Conservation (phyloP, 768 basidiomycete genomes). For the Pleurotus tuber-regium region DNA sequence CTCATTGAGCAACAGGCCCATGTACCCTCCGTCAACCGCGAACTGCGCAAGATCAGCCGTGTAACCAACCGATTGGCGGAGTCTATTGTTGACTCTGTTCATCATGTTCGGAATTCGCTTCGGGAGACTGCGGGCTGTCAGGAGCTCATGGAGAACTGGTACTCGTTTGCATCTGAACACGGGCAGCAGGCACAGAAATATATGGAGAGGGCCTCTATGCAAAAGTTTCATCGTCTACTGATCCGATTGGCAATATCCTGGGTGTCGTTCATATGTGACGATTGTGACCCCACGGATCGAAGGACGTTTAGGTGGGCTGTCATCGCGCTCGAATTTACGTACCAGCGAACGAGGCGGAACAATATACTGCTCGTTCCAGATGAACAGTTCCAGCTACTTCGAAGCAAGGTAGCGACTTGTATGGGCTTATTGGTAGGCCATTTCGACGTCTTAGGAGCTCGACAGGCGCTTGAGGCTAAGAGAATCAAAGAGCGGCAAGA, state of each 20-base stretch:
- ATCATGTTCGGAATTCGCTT: conserved; percentile 75
- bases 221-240: conserved; percentile 79
- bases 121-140: conserved; percentile 56
- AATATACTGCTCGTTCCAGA: conserved; percentile 81
- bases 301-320: conserved; percentile 99
- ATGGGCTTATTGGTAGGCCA: conserved; percentile 97
- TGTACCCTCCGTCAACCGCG: conserved; percentile 83
- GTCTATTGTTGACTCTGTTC: conserved; percentile 89
- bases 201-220: conserved; percentile 71
- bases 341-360: conserved; percentile 82
- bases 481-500: conserved; percentile 87
- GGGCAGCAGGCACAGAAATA: conserved; percentile 86
- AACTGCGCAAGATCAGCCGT: conserved; percentile 87
- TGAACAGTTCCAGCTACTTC: conserved; percentile 86
- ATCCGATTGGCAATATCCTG: conserved; percentile 93
- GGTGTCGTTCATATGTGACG: conserved; percentile 98
- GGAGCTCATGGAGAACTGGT: conserved; percentile 93
- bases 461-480: conserved; percentile 83
- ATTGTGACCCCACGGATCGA: conserved; percentile 93
- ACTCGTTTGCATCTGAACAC: conserved; percentile 93
- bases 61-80: conserved; percentile 89
- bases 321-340: conserved; percentile 89
- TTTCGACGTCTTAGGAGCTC: conserved; percentile 96
- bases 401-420: conserved; percentile 90
- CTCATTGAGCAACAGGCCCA: conserved; percentile 86